These are phyloP conservation scores for Lentinula aciculospora DNA, from an alignment of 768 basidiomycete species.

Conservation along the genomic window DNA sequence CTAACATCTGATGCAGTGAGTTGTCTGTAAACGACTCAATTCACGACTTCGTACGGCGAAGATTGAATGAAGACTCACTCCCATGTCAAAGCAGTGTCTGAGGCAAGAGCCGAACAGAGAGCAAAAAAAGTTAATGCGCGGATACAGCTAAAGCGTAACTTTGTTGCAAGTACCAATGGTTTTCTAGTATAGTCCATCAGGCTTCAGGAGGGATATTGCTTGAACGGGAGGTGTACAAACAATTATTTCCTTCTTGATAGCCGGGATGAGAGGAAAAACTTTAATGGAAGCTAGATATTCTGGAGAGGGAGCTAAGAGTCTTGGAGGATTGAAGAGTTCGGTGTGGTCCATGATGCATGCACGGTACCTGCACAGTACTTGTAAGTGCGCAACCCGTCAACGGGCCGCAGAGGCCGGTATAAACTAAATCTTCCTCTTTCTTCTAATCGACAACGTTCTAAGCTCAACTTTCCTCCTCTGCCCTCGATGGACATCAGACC, in stretches of 20 bases:
- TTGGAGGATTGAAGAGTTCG: slow-evolving; percentile 17
- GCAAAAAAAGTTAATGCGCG: not conserved
- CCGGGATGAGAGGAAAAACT: slow-evolving; percentile 79
- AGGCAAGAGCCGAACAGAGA: not conserved
- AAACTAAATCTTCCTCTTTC: too few species aligned
- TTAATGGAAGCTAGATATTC: slow-evolving; percentile 57
- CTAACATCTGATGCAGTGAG: slow-evolving; percentile 81
- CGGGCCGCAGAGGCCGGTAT: too few species aligned
- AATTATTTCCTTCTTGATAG: slow-evolving; percentile 61
- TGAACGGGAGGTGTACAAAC: slow-evolving; percentile 34
- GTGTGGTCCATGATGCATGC: slow-evolving; percentile 33
- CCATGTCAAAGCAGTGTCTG: slow-evolving; percentile 75
- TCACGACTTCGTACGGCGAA: not conserved
- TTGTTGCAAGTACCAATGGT: slow-evolving; percentile 35
- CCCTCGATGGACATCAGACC: too few species aligned
- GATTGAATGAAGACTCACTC: slow-evolving; percentile 46
- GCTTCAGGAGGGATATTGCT: slow-evolving; percentile 11
- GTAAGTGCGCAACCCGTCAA: too few species aligned
- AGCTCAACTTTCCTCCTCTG: too few species aligned
- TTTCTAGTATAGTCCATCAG: slow-evolving; percentile 20
- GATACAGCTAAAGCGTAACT: slow-evolving; percentile 13
- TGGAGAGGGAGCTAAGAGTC: slow-evolving; percentile 47
- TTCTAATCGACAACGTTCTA: too few species aligned
- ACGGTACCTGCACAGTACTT: not conserved
- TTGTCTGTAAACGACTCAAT: slow-evolving; percentile 40